Evolutionary conservation across 2,329 filamentous ascomycete species (phyloP).

Genomic region (Pyrenochaeta sp.): DNA sequence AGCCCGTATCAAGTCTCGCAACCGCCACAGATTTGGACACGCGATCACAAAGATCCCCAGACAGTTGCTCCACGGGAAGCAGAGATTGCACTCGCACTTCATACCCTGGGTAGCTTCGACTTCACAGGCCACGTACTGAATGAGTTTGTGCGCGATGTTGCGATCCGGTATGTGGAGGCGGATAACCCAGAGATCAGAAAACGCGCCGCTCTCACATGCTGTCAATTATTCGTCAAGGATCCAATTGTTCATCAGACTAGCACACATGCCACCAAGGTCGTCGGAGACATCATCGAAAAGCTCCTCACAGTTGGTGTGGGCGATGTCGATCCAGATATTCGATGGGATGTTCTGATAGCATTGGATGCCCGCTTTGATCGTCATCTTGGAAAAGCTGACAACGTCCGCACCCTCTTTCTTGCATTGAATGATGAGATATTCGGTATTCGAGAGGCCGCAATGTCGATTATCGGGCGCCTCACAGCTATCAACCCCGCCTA

Average conservation of each 20-base stretch:
- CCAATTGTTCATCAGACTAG: conserved; percentile 98
- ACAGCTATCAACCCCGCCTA: conserved; percentile 94
- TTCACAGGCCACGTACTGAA: conserved; percentile 90
- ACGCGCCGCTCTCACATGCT: conserved; percentile 94
- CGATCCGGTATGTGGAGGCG: conserved; percentile 96
- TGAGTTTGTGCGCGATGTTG: conserved; percentile 97
- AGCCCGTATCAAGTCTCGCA: conserved; percentile 87
- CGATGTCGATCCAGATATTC: conserved; percentile 86
- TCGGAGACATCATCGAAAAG: conserved; percentile 97
- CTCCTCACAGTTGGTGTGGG: conserved; percentile 93
- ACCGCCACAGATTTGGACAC: conserved; percentile 81
- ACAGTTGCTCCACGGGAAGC: conserved; percentile 81
- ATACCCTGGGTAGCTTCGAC: conserved; percentile 97
- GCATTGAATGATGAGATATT: conserved; percentile 96
- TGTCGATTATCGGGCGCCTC: conserved; percentile 93
- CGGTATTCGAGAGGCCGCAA: conserved; percentile 89
- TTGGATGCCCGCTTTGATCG: conserved; percentile 94
- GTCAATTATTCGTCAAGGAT: conserved; percentile 95
- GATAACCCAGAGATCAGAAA: conserved; percentile 93
- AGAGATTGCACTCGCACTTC: conserved; percentile 90
- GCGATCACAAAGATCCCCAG: conserved; percentile 83
- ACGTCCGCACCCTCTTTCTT: conserved; percentile 93
- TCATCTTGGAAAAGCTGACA: conserved; percentile 96
- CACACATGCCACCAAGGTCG: conserved; percentile 94
- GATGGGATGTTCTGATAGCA: conserved; percentile 84